A percentile compares a stretch with the other conserved stretches of the same genome.
phyloP scores from a whole-genome alignment of 495 filamentous ascomycete genomes.

The Neurospora sp. region DNA sequence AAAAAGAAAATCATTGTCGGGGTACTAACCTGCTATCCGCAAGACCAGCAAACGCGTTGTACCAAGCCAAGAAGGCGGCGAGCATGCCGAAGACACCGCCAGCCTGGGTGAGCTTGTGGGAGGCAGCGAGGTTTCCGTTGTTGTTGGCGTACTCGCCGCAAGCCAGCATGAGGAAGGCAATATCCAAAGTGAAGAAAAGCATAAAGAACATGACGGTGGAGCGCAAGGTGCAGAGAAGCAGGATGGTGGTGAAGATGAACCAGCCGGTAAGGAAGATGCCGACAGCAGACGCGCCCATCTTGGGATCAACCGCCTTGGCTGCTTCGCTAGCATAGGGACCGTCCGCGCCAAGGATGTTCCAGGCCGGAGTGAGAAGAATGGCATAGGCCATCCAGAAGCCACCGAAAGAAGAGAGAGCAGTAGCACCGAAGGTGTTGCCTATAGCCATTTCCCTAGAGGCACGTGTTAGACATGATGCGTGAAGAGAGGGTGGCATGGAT shows the following conservation, averaged over 20 bases:
- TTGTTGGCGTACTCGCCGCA: slow-evolving; percentile 52
- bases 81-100: slow-evolving; percentile 84
- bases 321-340: slow-evolving; percentile 30
- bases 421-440: slow-evolving; percentile 96
- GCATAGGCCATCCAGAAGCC: slow-evolving; percentile 95
- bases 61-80: slow-evolving; percentile 89
- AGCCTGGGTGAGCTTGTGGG: slow-evolving; percentile 51
- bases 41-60: slow-evolving; percentile 93
- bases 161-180: slow-evolving; percentile 84
- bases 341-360: slow-evolving; percentile 50
- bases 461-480: not conserved
- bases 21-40: slow-evolving; percentile 67
- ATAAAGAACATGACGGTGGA: slow-evolving; percentile 95
- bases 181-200: slow-evolving; percentile 87
- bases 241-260: slow-evolving; percentile 95
- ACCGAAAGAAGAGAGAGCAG: slow-evolving; percentile 90
- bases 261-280: slow-evolving; percentile 85
- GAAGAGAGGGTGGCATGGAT: not conserved
- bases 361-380: slow-evolving; percentile 70
- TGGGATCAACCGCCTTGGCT: slow-evolving; percentile 22
- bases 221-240: slow-evolving; percentile 80
- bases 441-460: slow-evolving; percentile 86
- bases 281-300: slow-evolving; percentile 49
- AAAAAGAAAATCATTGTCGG: slow-evolving; percentile 5
- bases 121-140: slow-evolving; percentile 17